Base-by-base conservation (phyloP, 2,329 filamentous ascomycete species). In the Xylogone sp. region DNA sequence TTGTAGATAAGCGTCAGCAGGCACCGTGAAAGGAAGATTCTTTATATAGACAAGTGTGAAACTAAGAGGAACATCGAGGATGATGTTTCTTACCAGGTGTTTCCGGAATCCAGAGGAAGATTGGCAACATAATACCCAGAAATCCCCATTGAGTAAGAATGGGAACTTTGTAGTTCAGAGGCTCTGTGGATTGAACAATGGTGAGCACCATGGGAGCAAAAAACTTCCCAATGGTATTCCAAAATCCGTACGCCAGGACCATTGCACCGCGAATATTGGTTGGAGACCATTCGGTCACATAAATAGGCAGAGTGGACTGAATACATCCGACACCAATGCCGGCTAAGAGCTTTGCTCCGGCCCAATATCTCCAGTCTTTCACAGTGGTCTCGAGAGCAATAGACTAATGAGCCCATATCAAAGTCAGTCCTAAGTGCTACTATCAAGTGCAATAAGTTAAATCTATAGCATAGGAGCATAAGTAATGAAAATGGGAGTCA, bases 121-220 rank as follows among this genome's bases (percentile, higher is more conserved):
- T 69, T 2, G 69, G 44, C 0, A 64, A 46, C 63, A 72, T 73
- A 7, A 69, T 21, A 0, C 69, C 73, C 12, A 75, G 61, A 57
- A 72, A 69, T 1, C 65, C 68, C 72, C 72, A 75, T 58, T 75
- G 70, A 0, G 71, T 72, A 45, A 72, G 72, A 21, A 75, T 69
- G 1, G 72, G 67, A 2, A 63, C 65, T 8, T 65, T 61, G 50
- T 68, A 74, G 21, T 62, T 58, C 0, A 67, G 66, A 27, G 68
- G 56, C 0, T 51, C n/a, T n/a, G n/a, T 52, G 46, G 62, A 65
- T 39, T 46, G 50, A 3, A 73, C 56, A 2, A 56, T 50, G 18
- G 71, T 64, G 1, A 75, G 58, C 2, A 70, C 71, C 1, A 75
- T 61, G 3, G 66, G 69, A 2, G 71, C 71, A 42, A 71, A 71